Percentiles rank a stretch among this genome's conserved stretches.
Conservation (phyloP, 2,329 filamentous ascomycete genomes). For the Elsinoe fawcettii region DNA sequence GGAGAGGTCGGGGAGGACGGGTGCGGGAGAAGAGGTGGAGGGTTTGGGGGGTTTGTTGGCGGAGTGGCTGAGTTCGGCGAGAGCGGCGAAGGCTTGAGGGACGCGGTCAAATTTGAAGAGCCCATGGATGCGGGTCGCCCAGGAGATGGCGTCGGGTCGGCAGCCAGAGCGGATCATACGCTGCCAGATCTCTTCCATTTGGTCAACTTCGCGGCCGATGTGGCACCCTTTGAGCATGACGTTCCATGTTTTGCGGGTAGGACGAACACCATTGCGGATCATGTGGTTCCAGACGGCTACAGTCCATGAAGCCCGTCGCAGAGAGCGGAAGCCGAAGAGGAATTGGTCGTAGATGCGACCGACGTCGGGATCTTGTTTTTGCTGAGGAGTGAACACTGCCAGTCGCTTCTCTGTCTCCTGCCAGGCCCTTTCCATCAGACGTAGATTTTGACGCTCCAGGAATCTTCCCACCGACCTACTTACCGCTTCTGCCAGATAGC, state of each 20-base stretch:
- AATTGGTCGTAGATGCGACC: slow-evolving; percentile 34
- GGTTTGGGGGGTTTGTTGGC: not conserved
- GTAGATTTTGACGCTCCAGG: slow-evolving; percentile 20
- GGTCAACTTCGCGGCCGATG: slow-evolving; percentile 49
- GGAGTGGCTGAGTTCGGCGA: slow-evolving; percentile 52
- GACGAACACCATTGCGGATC: slow-evolving; percentile 46
- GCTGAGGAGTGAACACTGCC: not conserved
- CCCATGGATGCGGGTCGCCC: slow-evolving; percentile 63
- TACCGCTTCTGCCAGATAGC: not conserved
- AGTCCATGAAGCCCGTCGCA: slow-evolving; percentile 37
- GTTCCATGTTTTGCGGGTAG: slow-evolving; percentile 61
- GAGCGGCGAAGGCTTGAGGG: slow-evolving; percentile 52
- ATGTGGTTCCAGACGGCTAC: slow-evolving; percentile 53
- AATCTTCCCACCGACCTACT: slow-evolving; percentile 19
- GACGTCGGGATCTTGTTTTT: slow-evolving; percentile 17
- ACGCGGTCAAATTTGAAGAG: slow-evolving; percentile 51
- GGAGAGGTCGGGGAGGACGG: slow-evolving; percentile 48
- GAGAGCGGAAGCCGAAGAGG: slow-evolving; percentile 39
- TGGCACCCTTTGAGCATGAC: slow-evolving; percentile 65
- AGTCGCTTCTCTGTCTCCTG: slow-evolving; percentile 17
- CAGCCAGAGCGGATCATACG: slow-evolving; percentile 52
- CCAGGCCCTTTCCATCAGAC: slow-evolving; percentile 20
- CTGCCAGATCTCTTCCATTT: slow-evolving; percentile 59
- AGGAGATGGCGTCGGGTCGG: slow-evolving; percentile 56
- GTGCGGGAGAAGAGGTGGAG: slow-evolving; percentile 19